Evolutionary conservation across 2,329 filamentous ascomycete genomes (phyloP).

Genomic region (Nemania serpens): DNA sequence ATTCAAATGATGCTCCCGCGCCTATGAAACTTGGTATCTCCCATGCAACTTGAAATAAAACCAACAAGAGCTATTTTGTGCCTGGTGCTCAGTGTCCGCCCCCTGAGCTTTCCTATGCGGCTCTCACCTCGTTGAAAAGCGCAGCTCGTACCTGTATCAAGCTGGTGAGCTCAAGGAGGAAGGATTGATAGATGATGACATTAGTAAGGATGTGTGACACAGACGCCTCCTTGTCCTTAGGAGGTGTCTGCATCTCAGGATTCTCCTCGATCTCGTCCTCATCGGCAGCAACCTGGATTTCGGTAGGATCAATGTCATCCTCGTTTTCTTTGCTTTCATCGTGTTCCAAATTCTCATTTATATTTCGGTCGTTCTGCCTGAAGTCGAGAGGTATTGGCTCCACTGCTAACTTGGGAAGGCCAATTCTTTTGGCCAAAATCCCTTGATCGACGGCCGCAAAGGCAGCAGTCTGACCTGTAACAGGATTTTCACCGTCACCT

Average conservation of each 20-base stretch:
- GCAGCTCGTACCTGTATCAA: slow-evolving; percentile 75
- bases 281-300: slow-evolving; percentile 35
- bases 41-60: slow-evolving; percentile 2
- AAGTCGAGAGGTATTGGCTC: slow-evolving; percentile 55
- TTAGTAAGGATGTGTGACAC: slow-evolving; percentile 82
- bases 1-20: background rate
- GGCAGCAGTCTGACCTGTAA: slow-evolving; percentile 59
- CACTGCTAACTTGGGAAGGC: slow-evolving; percentile 49
- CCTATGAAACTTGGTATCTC: slow-evolving; percentile 15
- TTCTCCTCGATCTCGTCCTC: slow-evolving; percentile 36
- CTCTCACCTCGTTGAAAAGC: slow-evolving; percentile 76
- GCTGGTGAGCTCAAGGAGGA: slow-evolving; percentile 76
- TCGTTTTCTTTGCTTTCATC: slow-evolving; percentile 36
- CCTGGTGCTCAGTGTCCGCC: background rate
- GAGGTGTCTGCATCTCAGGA: slow-evolving; percentile 34
- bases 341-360: slow-evolving; percentile 33
- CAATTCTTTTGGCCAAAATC: slow-evolving; percentile 61
- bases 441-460: slow-evolving; percentile 69
- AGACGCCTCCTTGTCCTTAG: slow-evolving; percentile 57
- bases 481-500: slow-evolving; percentile 41
- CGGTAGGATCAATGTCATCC: slow-evolving; percentile 34
- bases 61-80: background rate
- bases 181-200: slow-evolving; percentile 77
- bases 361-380: slow-evolving; percentile 39
- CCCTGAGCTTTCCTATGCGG: slow-evolving; percentile 45